Evolutionary conservation across 352 stramenopile genomes (phyloP).

Genomic region (Pythium grandisporangium): DNA sequence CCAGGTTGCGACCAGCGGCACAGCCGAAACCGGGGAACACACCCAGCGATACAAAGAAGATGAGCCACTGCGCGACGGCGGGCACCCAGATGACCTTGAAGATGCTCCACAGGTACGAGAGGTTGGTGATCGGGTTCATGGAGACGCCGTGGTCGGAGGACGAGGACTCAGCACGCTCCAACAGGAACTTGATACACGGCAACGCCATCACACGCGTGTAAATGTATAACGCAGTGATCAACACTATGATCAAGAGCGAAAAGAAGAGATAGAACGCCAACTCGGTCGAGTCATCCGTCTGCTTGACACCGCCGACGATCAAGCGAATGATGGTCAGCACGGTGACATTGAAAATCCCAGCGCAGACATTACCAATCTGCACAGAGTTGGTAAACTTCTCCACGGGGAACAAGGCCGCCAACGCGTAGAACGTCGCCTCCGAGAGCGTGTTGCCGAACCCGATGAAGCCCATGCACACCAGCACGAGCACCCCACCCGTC

Average conservation of each 20-base stretch:
- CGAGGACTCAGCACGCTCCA: slow-evolving; percentile 33
- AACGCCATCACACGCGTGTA: slow-evolving; percentile 27
- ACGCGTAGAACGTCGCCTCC: slow-evolving; percentile 48
- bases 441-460: slow-evolving; percentile 47
- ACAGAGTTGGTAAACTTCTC: slow-evolving; percentile 61
- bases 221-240: slow-evolving; percentile 29
- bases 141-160: slow-evolving; percentile 20
- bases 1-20: slow-evolving; percentile 21
- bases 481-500: slow-evolving; percentile 36
- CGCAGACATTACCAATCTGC: slow-evolving; percentile 48
- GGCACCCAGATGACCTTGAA: slow-evolving; percentile 40
- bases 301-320: slow-evolving; percentile 26
- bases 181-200: slow-evolving; percentile 34
- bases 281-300: slow-evolving; percentile 22
- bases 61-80: slow-evolving; percentile 32
- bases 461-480: slow-evolving; percentile 39
- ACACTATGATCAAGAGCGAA: slow-evolving; percentile 33
- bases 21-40: slow-evolving; percentile 52
- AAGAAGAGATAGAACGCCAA: slow-evolving; percentile 62
- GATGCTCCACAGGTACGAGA: slow-evolving; percentile 35
- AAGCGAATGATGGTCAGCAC: slow-evolving; percentile 41
- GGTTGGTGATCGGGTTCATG: slow-evolving; percentile 15
- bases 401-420: slow-evolving; percentile 50
- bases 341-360: slow-evolving; percentile 48
- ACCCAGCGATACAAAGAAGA: slow-evolving; percentile 50